These are phyloP conservation scores for Moesziomyces parantarcticus DNA, from an alignment of 1,284 basidiomycete species.

Conservation along the genomic window DNA sequence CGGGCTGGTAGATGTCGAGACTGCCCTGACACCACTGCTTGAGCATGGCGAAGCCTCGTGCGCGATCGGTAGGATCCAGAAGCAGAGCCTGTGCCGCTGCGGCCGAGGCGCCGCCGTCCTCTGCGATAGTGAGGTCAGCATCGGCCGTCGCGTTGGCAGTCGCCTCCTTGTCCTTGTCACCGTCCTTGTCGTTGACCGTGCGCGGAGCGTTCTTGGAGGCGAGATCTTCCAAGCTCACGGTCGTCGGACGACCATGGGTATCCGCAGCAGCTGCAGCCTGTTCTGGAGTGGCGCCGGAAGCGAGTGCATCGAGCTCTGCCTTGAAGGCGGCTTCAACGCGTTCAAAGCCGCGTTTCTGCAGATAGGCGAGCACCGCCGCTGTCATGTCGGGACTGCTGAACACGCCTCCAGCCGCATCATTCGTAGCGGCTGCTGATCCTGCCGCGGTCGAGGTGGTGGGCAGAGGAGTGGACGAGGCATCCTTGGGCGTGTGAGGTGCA, in stretches of 20 bases:
- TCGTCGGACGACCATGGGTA: slow-evolving; percentile 70
- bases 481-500: slow-evolving; percentile 28
- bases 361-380: slow-evolving; percentile 71
- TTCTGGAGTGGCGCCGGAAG: slow-evolving; percentile 39
- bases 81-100: slow-evolving; percentile 81
- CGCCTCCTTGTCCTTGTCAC: slow-evolving; percentile 46
- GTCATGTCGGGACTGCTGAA: slow-evolving; percentile 49
- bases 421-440: slow-evolving; percentile 13
- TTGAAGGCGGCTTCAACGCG: slow-evolving; percentile 80
- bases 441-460: slow-evolving; percentile 12
- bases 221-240: slow-evolving; percentile 73
- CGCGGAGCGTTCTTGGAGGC: slow-evolving; percentile 61
- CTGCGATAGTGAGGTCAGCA: slow-evolving; percentile 31
- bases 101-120: slow-evolving; percentile 40
- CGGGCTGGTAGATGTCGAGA: slow-evolving; percentile 85
- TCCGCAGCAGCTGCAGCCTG: slow-evolving; percentile 50
- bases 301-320: slow-evolving; percentile 73
- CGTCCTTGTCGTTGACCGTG: slow-evolving; percentile 60
- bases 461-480: slow-evolving; percentile 14
- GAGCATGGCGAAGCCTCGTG: slow-evolving; percentile 84
- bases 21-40: slow-evolving; percentile 94
- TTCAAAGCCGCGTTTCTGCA: slow-evolving; percentile 82
- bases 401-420: slow-evolving; percentile 29
- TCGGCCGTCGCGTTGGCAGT: slow-evolving; percentile 27
- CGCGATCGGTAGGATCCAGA: slow-evolving; percentile 87